Evolutionary conservation across 345 rosid genomes (phyloP).

Genomic region (Luvunga scandens): DNA sequence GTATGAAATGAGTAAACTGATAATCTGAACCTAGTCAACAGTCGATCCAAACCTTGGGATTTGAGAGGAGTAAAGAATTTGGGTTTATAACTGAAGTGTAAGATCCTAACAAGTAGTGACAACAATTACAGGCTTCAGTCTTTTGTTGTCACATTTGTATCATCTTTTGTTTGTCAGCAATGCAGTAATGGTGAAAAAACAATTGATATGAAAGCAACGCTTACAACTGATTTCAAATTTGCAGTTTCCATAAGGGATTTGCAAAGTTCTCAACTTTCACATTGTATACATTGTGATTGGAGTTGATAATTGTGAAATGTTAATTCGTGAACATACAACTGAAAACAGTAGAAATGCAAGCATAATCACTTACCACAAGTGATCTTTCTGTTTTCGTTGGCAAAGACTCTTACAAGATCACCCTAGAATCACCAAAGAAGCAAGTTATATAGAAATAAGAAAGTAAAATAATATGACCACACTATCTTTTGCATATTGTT

Average conservation of each 20-base stretch:
- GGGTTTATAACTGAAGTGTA: background rate
- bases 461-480: background rate
- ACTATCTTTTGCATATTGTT: background rate
- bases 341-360: background rate
- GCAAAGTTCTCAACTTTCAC: background rate
- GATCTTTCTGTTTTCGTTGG: constrained; percentile 85
- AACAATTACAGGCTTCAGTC: background rate
- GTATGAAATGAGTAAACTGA: background rate
- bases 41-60: background rate
- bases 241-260: background rate
- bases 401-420: constrained; percentile 92
- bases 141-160: background rate
- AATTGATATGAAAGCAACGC: background rate
- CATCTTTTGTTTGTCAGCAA: constrained; percentile 5
- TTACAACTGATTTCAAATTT: background rate
- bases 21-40: background rate
- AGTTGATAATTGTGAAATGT: background rate
- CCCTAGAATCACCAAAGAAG: constrained; percentile 56
- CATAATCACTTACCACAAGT: constrained; percentile 64
- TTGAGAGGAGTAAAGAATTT: background rate
- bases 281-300: background rate
- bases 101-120: background rate
- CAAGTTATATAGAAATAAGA: constrained; percentile 3
- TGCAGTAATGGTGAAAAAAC: background rate
- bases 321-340: background rate